Conservation (phyloP, 2,329 filamentous ascomycete genomes). For the Pseudocercospora vitis region DNA sequence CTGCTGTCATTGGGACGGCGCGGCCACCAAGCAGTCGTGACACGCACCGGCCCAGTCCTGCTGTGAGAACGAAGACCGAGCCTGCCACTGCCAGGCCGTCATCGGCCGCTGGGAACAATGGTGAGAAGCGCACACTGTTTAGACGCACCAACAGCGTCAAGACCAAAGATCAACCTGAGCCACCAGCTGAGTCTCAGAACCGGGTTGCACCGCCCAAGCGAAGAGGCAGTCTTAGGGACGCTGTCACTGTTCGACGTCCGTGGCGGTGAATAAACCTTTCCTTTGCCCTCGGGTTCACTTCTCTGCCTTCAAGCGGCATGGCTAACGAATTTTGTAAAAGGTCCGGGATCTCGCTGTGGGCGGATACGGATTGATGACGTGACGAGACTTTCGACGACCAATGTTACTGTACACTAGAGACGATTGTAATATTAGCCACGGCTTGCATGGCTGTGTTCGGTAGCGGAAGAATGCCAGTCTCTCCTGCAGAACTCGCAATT, state of each 20-base stretch:
- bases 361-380: conserved; percentile 6
- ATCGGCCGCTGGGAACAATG: conserved; percentile 18
- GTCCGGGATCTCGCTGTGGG: not conserved
- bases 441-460: not conserved
- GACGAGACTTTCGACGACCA: conserved; percentile 13
- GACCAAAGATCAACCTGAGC: not conserved
- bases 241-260: conserved; percentile 23
- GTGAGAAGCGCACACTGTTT: conserved; percentile 23
- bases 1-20: not conserved
- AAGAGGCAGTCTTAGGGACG: conserved; percentile 29
- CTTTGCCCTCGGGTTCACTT: not conserved
- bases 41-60: conserved; percentile 12
- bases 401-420: conserved; percentile 17
- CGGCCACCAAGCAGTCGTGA: conserved; percentile 21
- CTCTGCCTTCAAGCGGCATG: conserved; percentile 1
- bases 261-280: conserved; percentile 21
- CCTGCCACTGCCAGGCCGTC: conserved; percentile 16
- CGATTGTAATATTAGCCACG: conserved; percentile 14
- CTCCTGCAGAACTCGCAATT: not conserved
- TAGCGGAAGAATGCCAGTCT: not conserved
- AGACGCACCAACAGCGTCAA: conserved; percentile 24
- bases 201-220: conserved; percentile 18
- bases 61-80: conserved; percentile 21
- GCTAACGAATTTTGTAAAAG: conserved; percentile 14
- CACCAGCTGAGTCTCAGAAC: not conserved